phyloP scores from a whole-genome alignment of 2,329 filamentous ascomycete genomes.

The Dichotomopilus funicola region DNA sequence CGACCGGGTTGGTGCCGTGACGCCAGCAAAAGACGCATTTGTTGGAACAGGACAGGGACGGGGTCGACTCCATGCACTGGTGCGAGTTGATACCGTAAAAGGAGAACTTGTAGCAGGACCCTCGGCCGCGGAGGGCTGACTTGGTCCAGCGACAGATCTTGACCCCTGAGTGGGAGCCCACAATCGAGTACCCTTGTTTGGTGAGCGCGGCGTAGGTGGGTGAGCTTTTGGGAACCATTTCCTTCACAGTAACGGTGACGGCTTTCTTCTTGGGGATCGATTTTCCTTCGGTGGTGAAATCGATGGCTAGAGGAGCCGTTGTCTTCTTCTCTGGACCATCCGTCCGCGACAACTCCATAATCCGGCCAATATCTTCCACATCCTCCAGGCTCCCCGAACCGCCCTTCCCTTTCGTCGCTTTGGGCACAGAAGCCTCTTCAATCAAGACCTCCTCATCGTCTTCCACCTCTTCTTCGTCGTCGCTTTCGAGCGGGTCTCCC shows the following conservation, averaged over 20 bases:
- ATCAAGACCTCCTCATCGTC: conserved; percentile 48
- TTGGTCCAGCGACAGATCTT: conserved; percentile 99
- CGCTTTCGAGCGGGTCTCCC: conserved; percentile 78
- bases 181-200: conserved; percentile 93
- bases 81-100: conserved; percentile 97
- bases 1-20: conserved; percentile 93
- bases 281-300: conserved; percentile 72
- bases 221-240: conserved; percentile 90
- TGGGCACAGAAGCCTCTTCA: conserved; percentile 41
- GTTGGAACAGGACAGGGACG: conserved; percentile 91
- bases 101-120: conserved; percentile 95
- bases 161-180: conserved; percentile 90
- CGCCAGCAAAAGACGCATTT: conserved; percentile 99
- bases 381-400: conserved; percentile 55
- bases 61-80: conserved; percentile 97
- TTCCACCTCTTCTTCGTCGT: conserved; percentile 62
- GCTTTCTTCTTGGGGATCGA: conserved; percentile 44
- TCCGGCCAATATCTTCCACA: conserved; percentile 73
- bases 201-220: conserved; percentile 85
- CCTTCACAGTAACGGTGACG: conserved; percentile 53
- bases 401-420: conserved; percentile 37
- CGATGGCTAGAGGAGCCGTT: conserved; percentile 61
- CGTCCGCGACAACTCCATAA: conserved; percentile 45
- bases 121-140: conserved; percentile 84
- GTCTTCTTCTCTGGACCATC: conserved; percentile 28